Percentiles rank a stretch among this genome's conserved stretches.
phyloP scores from a whole-genome alignment of 139 green algal species.

The Coccomyxa sp. region DNA sequence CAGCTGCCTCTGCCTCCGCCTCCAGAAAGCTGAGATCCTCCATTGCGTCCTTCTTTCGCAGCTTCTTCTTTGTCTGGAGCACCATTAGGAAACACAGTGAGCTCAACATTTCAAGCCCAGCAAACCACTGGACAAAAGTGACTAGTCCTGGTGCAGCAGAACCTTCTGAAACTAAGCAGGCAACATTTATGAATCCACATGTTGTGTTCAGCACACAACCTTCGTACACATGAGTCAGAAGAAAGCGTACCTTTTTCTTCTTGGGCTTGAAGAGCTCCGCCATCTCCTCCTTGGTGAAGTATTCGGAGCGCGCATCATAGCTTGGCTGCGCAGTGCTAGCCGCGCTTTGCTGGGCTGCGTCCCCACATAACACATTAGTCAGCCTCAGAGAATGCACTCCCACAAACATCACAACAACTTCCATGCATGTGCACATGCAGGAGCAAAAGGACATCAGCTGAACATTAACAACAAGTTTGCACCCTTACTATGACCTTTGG shows the following conservation, averaged over 20 bases:
- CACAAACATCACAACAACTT: too few relatives aligned
- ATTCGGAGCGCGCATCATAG: constrained; percentile 35
- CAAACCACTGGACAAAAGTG: too few relatives aligned
- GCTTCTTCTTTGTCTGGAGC: constrained; percentile 47
- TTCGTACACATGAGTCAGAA: background rate
- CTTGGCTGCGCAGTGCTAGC: background rate
- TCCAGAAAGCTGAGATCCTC: constrained; percentile 18
- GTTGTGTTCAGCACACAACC: background rate
- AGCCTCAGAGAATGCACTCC: background rate
- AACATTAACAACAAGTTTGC: too few relatives aligned
- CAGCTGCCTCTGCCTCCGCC: constrained; percentile 44
- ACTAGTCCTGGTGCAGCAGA: too few relatives aligned
- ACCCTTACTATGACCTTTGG: too few relatives aligned
- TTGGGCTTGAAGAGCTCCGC: constrained; percentile 55
- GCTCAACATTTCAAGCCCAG: background rate
- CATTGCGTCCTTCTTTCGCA: constrained; percentile 61
- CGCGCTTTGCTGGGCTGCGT: background rate
- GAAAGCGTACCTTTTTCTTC: constrained; percentile 53
- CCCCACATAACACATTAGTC: background rate
- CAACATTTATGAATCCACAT: background rate
- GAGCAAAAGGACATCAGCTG: too few relatives aligned
- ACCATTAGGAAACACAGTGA: background rate
- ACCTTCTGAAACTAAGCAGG: too few relatives aligned
- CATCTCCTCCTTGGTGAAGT: constrained; percentile 68
- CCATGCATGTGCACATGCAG: too few relatives aligned